Evolutionary conservation across 495 filamentous ascomycete species (phyloP).

Genomic region (Penicillium egyptiacum): DNA sequence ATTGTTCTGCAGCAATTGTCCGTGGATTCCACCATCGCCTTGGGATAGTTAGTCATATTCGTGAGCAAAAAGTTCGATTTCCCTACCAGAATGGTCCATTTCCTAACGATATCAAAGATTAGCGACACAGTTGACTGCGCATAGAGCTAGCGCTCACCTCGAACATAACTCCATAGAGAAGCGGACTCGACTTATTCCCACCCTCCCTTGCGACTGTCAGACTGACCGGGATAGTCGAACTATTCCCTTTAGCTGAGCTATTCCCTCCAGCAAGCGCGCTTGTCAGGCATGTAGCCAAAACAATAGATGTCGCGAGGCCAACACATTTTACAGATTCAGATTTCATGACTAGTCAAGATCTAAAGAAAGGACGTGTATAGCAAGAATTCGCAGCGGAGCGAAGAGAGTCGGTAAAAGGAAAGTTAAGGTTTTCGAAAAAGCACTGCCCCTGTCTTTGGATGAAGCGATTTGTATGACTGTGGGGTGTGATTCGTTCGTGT

Average conservation of each 20-base stretch:
- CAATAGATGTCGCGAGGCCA: slow-evolving; percentile 6
- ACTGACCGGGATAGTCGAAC: not conserved
- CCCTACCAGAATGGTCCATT: slow-evolving; percentile 65
- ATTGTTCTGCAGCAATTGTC: slow-evolving; percentile 69
- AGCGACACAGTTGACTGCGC: not conserved
- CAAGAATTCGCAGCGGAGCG: not conserved
- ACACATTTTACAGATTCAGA: not conserved
- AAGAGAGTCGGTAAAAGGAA: not conserved
- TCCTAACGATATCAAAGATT: slow-evolving; percentile 42
- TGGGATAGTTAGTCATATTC: not conserved
- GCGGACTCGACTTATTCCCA: slow-evolving; percentile 53
- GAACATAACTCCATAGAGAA: slow-evolving; percentile 63
- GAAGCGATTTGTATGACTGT: not conserved
- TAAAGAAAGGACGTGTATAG: not conserved
- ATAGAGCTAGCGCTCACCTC: slow-evolving; percentile 37
- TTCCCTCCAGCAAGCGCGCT: not conserved
- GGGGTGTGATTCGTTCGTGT: not conserved
- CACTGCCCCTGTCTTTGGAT: not conserved
- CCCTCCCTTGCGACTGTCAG: slow-evolving; percentile 43
- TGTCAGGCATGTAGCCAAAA: slow-evolving; percentile 3
- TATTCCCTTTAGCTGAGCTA: not conserved
- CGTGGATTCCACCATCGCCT: slow-evolving; percentile 72
- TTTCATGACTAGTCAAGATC: slow-evolving; percentile 7
- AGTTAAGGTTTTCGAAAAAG: not conserved
- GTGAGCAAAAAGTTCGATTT: not conserved